These are phyloP conservation scores for Tylopilus sp. DNA, from an alignment of 768 basidiomycete genomes.

Conservation along the genomic window DNA sequence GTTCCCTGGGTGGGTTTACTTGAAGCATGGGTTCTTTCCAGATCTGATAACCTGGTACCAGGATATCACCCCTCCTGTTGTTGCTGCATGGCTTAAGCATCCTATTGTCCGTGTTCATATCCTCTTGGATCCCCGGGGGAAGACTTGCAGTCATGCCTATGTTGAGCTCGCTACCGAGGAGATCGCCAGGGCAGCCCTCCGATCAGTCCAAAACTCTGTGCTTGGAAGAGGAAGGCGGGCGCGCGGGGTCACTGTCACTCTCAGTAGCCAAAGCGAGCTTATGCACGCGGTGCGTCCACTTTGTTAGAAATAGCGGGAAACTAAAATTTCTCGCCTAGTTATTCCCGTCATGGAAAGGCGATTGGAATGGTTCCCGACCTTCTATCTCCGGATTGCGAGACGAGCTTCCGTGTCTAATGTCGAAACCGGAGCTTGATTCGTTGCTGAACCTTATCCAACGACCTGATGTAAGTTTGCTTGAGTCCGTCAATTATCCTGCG, in stretches of 20 bases:
- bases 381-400: constrained; percentile 62
- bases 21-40: not conserved
- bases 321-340: constrained; percentile 40
- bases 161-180: constrained; percentile 65
- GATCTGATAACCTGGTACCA: constrained; percentile 28
- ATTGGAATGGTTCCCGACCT: constrained; percentile 65
- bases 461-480: constrained; percentile 59
- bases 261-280: constrained; percentile 75
- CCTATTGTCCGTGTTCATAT: constrained; percentile 66
- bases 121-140: constrained; percentile 75
- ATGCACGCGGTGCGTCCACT: constrained; percentile 61
- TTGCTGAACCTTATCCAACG: constrained; percentile 69
- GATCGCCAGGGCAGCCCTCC: constrained; percentile 62
- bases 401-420: constrained; percentile 59
- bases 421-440: constrained; percentile 62
- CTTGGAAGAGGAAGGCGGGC: constrained; percentile 77
- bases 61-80: constrained; percentile 82
- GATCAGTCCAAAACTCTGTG: constrained; percentile 51
- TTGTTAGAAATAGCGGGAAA: not conserved
- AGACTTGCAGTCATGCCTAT: constrained; percentile 82
- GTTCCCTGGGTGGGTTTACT: constrained; percentile 72
- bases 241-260: constrained; percentile 79
- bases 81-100: constrained; percentile 65
- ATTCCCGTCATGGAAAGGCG: constrained; percentile 79
- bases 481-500: not conserved